Conservation (phyloP, 139 green algal genomes). For the Chlamydomonas sphaeroides region DNA sequence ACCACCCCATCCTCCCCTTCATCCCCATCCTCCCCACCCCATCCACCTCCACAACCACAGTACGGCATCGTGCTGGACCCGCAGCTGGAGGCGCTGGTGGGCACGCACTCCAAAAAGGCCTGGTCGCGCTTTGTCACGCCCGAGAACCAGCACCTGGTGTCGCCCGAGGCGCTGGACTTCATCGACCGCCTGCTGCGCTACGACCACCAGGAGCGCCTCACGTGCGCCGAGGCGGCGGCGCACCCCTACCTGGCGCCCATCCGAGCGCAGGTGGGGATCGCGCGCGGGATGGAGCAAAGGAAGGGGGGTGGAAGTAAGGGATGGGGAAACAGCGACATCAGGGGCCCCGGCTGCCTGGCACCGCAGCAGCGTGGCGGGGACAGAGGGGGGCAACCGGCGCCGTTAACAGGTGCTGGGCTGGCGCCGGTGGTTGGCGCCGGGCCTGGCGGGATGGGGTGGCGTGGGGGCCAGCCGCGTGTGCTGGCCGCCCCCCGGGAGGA, state of each 20-base stretch:
- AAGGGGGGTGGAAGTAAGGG: too few species aligned
- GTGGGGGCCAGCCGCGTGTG: too few species aligned
- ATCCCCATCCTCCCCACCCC: background rate
- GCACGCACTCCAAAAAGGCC: conserved; percentile 86
- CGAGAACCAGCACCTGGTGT: conserved; percentile 96
- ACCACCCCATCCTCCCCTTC: background rate
- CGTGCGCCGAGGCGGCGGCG: conserved; percentile 92
- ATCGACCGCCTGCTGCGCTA: conserved; percentile 95
- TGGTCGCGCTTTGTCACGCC: conserved; percentile 96
- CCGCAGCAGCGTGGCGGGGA: too few species aligned
- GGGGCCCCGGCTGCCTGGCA: too few species aligned
- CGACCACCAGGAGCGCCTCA: conserved; percentile 95
- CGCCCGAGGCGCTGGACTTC: conserved; percentile 94
- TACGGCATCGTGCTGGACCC: conserved; percentile 97
- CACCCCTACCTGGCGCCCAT: conserved; percentile 96
- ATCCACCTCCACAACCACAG: conserved; percentile 44
- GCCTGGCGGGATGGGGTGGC: too few species aligned
- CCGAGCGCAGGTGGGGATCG: too few species aligned
- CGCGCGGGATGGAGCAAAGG: too few species aligned
- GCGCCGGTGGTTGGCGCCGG: too few species aligned
- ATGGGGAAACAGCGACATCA: too few species aligned
- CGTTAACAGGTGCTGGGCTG: too few species aligned
- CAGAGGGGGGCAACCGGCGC: too few species aligned
- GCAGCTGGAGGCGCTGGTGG: conserved; percentile 92
- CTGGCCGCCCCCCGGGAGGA: too few species aligned